Conservation (phyloP, 2,329 filamentous ascomycete genomes). For the Beauveria sp. region DNA sequence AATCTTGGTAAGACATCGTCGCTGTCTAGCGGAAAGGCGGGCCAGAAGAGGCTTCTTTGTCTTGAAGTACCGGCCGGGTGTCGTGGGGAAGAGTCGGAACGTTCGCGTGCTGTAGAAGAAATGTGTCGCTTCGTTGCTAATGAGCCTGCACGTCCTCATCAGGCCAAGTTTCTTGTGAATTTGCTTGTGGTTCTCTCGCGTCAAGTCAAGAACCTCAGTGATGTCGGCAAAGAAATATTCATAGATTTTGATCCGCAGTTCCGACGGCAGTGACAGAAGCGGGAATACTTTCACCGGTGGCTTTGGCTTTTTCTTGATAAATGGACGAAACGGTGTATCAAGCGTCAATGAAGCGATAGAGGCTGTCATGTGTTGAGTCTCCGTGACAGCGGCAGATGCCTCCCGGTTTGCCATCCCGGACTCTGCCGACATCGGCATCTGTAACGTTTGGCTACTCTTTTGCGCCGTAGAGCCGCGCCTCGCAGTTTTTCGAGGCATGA, state of each 20-base stretch:
- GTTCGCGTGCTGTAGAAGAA: conserved; percentile 57
- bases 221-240: conserved; percentile 49
- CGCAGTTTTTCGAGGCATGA: conserved; percentile 18
- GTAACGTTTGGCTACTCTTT: background rate
- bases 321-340: conserved; percentile 26
- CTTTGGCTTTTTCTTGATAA: conserved; percentile 24
- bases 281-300: conserved; percentile 43
- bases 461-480: conserved; percentile 26
- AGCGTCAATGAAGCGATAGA: conserved; percentile 39
- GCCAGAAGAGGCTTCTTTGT: conserved; percentile 64
- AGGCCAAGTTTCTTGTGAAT: conserved; percentile 53
- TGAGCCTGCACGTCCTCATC: conserved; percentile 51
- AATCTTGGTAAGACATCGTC: conserved; percentile 52
- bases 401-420: conserved; percentile 20
- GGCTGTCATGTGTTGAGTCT: conserved; percentile 32
- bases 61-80: conserved; percentile 60
- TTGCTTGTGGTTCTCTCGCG: conserved; percentile 56
- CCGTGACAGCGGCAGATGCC: conserved; percentile 28
- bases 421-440: conserved; percentile 21
- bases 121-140: conserved; percentile 57
- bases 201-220: conserved; percentile 55
- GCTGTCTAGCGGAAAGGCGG: conserved; percentile 54
- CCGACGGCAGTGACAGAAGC: conserved; percentile 61
- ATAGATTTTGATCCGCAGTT: conserved; percentile 64
- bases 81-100: conserved; percentile 60